phyloP scores from a whole-genome alignment of 805 yeast species.

The Ogataea glucozyma region DNA sequence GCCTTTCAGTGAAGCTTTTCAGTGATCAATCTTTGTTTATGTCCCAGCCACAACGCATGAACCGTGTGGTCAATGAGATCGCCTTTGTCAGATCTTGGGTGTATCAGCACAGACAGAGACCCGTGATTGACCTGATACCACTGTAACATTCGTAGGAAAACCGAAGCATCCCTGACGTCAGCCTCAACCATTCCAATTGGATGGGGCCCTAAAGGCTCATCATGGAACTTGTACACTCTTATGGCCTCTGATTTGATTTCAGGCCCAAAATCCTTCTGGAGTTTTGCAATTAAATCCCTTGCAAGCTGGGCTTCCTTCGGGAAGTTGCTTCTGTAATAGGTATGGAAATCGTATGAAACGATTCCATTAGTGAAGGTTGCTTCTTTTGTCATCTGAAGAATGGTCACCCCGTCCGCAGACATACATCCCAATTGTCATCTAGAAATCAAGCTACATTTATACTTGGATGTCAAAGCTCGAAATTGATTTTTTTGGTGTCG shows the following conservation, averaged over 20 bases:
- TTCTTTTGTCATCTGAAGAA: neutral
- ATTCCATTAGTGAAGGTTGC: conserved; percentile 24
- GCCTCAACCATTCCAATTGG: conserved; percentile 60
- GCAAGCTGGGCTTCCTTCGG: conserved; percentile 39
- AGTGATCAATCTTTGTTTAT: conserved; percentile 22
- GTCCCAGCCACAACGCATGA: conserved; percentile 60
- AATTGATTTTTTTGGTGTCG: neutral
- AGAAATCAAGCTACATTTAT: too few species aligned
- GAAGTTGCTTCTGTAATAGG: conserved; percentile 46
- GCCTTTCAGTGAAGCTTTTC: conserved; percentile 3
- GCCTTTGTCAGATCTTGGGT: conserved; percentile 47
- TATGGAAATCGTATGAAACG: conserved; percentile 54
- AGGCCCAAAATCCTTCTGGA: conserved; percentile 25
- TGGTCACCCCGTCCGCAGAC: neutral
- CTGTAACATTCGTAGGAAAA: conserved; percentile 46
- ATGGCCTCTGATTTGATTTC: conserved; percentile 40
- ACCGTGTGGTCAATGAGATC: conserved; percentile 51
- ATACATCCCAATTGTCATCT: too few species aligned
- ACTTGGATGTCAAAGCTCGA: too few species aligned
- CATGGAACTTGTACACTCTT: conserved; percentile 47
- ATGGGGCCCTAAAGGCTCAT: conserved; percentile 57
- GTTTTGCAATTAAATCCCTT: conserved; percentile 17
- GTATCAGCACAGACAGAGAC: conserved; percentile 51
- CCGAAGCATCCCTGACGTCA: conserved; percentile 49
- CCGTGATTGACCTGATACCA: conserved; percentile 57